Evolutionary conservation across 1,284 basidiomycete genomes (phyloP).

Genomic region (Cutaneotrichosporon sp.): DNA sequence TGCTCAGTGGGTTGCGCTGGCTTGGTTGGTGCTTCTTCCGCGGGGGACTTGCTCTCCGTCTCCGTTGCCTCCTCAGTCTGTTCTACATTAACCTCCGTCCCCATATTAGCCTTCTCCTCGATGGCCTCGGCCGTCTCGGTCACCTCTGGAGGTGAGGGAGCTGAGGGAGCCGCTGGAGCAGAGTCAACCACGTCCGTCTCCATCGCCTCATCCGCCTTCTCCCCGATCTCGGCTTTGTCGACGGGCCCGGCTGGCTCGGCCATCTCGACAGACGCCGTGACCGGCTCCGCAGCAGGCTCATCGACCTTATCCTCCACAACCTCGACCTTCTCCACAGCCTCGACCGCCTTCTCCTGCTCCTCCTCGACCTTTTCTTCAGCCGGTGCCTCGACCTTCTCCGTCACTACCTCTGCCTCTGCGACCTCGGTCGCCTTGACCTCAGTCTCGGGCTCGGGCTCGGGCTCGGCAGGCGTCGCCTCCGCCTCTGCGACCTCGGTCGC

Average conservation of each 20-base stretch:
- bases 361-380: background rate
- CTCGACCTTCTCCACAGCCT: background rate
- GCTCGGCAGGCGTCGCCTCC: background rate
- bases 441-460: background rate
- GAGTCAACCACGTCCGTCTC: background rate
- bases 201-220: background rate
- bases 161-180: too few relatives aligned
- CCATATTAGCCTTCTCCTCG: background rate
- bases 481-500: background rate
- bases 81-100: background rate
- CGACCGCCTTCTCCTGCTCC: background rate
- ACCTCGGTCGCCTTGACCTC: background rate
- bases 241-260: background rate
- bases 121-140: background rate
- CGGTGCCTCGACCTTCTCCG: background rate
- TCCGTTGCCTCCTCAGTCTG: slow-evolving; percentile 3
- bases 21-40: background rate
- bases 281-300: slow-evolving; percentile 7
- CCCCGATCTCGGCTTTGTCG: background rate
- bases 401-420: background rate
- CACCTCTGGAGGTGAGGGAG: background rate
- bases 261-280: background rate
- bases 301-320: background rate
- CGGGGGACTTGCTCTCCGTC: background rate
- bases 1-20: background rate